Percentiles rank a stretch among this genome's conserved stretches.
These are phyloP conservation scores for Saccharomycopsis hybrid DNA, from an alignment of 1,139 yeast species.

Conservation along the genomic window DNA sequence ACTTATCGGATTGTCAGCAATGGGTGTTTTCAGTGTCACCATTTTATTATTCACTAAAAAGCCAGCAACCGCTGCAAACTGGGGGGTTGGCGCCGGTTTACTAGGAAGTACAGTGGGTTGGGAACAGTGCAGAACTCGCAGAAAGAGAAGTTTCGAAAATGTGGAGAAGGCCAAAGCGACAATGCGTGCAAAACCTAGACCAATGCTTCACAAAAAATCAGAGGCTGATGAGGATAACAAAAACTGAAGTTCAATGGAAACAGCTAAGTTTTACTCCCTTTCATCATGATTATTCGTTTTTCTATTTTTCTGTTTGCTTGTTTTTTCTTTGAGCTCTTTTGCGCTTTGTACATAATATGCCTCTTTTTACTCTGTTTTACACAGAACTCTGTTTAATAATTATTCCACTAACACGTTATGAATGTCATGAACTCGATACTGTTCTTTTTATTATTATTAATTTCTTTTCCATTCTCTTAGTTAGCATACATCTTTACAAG, in stretches of 20 bases:
- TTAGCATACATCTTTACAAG: no score
- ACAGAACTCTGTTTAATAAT: no score
- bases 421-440: no score
- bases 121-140: constrained; percentile 81
- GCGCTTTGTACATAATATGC: no score
- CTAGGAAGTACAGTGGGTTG: constrained; percentile 80
- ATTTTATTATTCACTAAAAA: constrained; percentile 65
- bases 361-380: no score
- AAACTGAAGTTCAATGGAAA: no score
- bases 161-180: constrained; percentile 53
- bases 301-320: neutral
- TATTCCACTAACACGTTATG: no score
- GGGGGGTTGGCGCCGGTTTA: constrained; percentile 79
- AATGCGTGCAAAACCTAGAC: constrained; percentile 13
- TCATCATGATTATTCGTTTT: neutral
- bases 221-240: constrained; percentile 1
- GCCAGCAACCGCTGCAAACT: constrained; percentile 57
- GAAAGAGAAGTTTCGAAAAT: constrained; percentile 56
- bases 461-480: no score
- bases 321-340: neutral
- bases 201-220: constrained; percentile 12
- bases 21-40: constrained; percentile 71
- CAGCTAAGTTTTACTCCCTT: no score
- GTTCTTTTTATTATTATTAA: no score
- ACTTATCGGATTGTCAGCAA: constrained; percentile 78